Conservation (phyloP, 768 basidiomycete genomes). For the Fibroporia radiculosa region DNA sequence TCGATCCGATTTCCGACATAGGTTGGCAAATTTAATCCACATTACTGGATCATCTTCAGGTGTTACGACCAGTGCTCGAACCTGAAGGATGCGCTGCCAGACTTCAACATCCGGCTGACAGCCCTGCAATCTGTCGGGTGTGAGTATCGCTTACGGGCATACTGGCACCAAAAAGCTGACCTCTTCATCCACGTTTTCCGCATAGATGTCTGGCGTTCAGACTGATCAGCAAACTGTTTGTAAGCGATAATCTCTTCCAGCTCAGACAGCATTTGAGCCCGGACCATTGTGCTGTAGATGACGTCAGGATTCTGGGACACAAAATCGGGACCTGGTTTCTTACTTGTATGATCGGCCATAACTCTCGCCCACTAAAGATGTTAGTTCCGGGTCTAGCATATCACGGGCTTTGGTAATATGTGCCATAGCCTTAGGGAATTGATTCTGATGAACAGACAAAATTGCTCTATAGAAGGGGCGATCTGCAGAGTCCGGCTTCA, state of each 20-base stretch:
- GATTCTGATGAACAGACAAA: conserved; percentile 91
- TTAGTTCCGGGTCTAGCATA: conserved; percentile 83
- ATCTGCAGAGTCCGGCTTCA: conserved; percentile 91
- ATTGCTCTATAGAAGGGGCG: conserved; percentile 95
- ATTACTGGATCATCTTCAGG: conserved; percentile 93
- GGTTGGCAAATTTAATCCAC: conserved; percentile 99
- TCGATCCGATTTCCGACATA: conserved; percentile 91
- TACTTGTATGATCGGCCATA: conserved; percentile 98
- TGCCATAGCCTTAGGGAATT: conserved; percentile 82
- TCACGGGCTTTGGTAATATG: conserved; percentile 94
- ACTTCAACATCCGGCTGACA: conserved; percentile 98
- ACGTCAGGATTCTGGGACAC: conserved; percentile 5
- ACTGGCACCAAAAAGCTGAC: conserved; percentile 30
- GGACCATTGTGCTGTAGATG: conserved; percentile 74
- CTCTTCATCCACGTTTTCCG: conserved; percentile 97
- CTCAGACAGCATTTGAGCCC: conserved; percentile 97
- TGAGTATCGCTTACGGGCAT: too few species aligned
- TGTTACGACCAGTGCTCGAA: conserved; percentile 85
- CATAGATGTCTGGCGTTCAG: conserved; percentile 85
- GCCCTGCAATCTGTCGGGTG: conserved; percentile 63
- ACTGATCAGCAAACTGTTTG: conserved; percentile 91
- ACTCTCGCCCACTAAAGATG: conserved; percentile 87
- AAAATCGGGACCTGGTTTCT: conserved; percentile 19
- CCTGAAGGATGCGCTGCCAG: conserved; percentile 96
- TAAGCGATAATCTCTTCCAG: conserved; percentile 96